A percentile compares a stretch with the other conserved stretches of the same genome.
Evolutionary conservation across 495 filamentous ascomycete genomes (phyloP).

Genomic region (Penicillium soppii): DNA sequence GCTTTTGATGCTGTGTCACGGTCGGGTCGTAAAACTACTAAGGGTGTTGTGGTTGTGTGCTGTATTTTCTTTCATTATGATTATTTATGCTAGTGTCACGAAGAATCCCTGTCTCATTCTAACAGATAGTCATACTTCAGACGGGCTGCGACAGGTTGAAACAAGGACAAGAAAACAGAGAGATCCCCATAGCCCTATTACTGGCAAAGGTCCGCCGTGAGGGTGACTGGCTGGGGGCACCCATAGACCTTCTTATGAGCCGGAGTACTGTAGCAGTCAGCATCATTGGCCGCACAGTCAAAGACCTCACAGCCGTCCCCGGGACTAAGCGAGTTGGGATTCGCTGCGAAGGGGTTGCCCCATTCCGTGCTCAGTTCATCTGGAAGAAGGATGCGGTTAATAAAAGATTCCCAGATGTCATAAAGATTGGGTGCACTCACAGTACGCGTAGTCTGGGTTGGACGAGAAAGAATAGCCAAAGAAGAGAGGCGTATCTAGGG

Average conservation of each 20-base stretch:
- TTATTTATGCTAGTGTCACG: constrained; percentile 3
- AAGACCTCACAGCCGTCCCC: constrained; percentile 28
- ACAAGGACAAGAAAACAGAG: constrained; percentile 11
- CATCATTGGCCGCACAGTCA: constrained; percentile 29
- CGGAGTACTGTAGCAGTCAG: constrained; percentile 29
- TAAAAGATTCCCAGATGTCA: constrained; percentile 3
- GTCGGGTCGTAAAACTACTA: too few relatives aligned
- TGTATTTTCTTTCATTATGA: too few relatives aligned
- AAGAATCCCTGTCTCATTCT: constrained; percentile 9
- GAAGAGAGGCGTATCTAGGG: constrained; percentile 24
- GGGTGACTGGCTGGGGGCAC: constrained; percentile 28
- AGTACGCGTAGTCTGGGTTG: constrained; percentile 31
- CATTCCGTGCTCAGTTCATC: constrained; percentile 31
- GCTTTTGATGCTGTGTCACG: too few relatives aligned
- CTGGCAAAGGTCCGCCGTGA: constrained; percentile 23
- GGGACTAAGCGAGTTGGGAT: constrained; percentile 27
- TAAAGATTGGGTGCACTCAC: constrained; percentile 20
- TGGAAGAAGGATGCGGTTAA: constrained; percentile 14
- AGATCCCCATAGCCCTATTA: constrained; percentile 10
- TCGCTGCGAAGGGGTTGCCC: constrained; percentile 30
- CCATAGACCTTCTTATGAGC: constrained; percentile 30
- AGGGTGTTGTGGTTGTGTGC: too few relatives aligned
- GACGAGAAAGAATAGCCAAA: constrained; percentile 32
- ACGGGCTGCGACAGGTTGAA: constrained; percentile 6
- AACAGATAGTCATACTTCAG: constrained; percentile 1